phyloP scores from a whole-genome alignment of 202 grass and related monocot species.

The Setaria italica region DNA sequence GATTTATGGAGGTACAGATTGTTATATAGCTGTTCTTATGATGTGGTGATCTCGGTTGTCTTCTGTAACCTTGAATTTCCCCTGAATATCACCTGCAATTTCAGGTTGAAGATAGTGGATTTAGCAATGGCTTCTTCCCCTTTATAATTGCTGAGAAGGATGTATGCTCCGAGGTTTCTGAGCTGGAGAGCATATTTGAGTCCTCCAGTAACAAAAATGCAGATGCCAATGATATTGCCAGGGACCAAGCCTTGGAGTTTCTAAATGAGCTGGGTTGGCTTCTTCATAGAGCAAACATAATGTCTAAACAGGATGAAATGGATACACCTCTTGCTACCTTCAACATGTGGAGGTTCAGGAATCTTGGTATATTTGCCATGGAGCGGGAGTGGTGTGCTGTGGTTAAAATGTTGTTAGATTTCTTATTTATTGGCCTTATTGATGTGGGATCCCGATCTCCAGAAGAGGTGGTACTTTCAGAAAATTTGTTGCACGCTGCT shows the following conservation, averaged over 20 bases:
- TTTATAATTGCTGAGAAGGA: conserved; percentile 97
- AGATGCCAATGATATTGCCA: conserved; percentile 49
- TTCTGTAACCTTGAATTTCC: conserved; percentile 23
- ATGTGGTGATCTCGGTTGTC: conserved; percentile 40
- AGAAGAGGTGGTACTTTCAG: conserved; percentile 69
- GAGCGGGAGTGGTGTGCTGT: conserved; percentile 86
- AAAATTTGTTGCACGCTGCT: conserved; percentile 81
- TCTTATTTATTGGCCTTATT: conserved; percentile 80
- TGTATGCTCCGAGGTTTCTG: conserved; percentile 88
- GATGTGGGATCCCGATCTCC: conserved; percentile 70
- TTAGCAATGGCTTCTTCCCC: conserved; percentile 88
- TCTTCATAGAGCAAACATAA: conserved; percentile 66
- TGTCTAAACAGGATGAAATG: conserved; percentile 47
- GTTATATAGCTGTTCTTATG: conserved; percentile 34
- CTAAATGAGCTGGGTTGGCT: conserved; percentile 96
- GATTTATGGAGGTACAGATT: conserved; percentile 89
- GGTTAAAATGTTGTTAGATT: conserved; percentile 78
- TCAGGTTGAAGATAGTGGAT: conserved; percentile 92
- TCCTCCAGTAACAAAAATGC: conserved; percentile 40
- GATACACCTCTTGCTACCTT: conserved; percentile 47
- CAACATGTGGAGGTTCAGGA: conserved; percentile 71
- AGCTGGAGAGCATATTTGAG: conserved; percentile 79
- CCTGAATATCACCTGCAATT: conserved; percentile 39
- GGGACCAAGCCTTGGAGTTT: conserved; percentile 85
- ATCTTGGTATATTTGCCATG: conserved; percentile 79